These are phyloP conservation scores for Leccinum variicolor DNA, from an alignment of 768 basidiomycete genomes.

Conservation along the genomic window DNA sequence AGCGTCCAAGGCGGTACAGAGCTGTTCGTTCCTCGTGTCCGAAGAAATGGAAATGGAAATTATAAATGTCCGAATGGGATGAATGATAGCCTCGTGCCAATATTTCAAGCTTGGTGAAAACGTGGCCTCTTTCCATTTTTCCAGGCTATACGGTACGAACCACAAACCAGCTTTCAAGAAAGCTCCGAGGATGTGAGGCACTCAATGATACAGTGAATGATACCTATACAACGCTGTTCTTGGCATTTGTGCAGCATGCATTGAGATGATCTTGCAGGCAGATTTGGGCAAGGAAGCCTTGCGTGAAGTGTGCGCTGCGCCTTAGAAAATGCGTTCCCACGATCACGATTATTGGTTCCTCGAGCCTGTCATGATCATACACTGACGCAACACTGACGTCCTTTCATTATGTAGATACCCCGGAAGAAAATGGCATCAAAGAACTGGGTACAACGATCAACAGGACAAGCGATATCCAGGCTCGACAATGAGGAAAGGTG, in stretches of 20 bases:
- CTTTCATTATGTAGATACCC: not conserved
- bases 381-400: not conserved
- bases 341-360: not conserved
- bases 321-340: not conserved
- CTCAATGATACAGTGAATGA: not conserved
- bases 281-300: too few species aligned
- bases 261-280: too few species aligned
- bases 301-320: too few species aligned
- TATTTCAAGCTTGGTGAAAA: slow-evolving; percentile 2
- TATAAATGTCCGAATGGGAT: not conserved
- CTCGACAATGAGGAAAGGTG: not conserved
- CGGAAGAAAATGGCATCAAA: too few species aligned
- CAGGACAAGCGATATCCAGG: not conserved
- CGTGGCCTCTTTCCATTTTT: not conserved
- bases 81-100: not conserved
- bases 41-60: slow-evolving; percentile 19
- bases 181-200: not conserved
- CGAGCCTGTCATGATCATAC: not conserved
- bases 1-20: not conserved
- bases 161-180: not conserved
- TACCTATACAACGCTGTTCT: not conserved
- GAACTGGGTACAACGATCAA: not conserved
- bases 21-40: not conserved
- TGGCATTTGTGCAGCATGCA: not conserved
- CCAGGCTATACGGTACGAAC: not conserved